Conservation (phyloP, 768 basidiomycete species). For the Termitomyces sp. region DNA sequence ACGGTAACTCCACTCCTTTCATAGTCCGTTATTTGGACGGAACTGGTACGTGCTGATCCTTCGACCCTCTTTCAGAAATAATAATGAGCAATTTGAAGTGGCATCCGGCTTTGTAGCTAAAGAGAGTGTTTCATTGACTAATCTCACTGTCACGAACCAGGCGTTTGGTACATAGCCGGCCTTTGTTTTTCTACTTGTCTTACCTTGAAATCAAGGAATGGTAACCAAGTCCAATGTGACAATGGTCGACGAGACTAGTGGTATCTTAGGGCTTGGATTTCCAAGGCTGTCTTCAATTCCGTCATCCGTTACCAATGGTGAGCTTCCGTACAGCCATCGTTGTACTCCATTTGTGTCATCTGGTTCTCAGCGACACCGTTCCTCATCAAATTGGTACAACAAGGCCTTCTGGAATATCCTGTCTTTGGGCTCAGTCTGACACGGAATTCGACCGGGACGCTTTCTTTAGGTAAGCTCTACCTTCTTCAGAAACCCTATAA, state of each 20-base stretch:
- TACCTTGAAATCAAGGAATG: constrained; percentile 39
- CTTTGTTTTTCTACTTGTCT: not conserved
- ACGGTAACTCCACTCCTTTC: constrained; percentile 60
- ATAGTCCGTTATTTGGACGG: constrained; percentile 62
- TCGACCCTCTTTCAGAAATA: not conserved
- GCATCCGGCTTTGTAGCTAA: constrained; percentile 69
- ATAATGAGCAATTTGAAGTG: constrained; percentile 31
- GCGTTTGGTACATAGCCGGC: constrained; percentile 52
- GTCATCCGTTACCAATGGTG: constrained; percentile 44
- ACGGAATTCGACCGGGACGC: constrained; percentile 53
- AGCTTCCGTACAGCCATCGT: not conserved
- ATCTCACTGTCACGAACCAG: constrained; percentile 58
- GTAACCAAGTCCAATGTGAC: constrained; percentile 61
- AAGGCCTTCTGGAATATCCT: constrained; percentile 68
- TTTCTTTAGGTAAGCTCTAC: constrained; percentile 54
- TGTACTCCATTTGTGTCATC: not conserved
- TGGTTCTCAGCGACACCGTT: constrained; percentile 60
- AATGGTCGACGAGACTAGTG: constrained; percentile 62
- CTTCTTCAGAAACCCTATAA: not conserved
- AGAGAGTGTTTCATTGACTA: constrained; percentile 60
- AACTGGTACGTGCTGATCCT: constrained; percentile 45
- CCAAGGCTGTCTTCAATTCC: constrained; percentile 65
- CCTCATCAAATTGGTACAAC: constrained; percentile 56
- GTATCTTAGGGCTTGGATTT: constrained; percentile 75
- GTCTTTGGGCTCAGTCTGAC: constrained; percentile 72